Evolutionary conservation across 345 rosid genomes (phyloP).

Genomic region (Microthlaspi erraticum): DNA sequence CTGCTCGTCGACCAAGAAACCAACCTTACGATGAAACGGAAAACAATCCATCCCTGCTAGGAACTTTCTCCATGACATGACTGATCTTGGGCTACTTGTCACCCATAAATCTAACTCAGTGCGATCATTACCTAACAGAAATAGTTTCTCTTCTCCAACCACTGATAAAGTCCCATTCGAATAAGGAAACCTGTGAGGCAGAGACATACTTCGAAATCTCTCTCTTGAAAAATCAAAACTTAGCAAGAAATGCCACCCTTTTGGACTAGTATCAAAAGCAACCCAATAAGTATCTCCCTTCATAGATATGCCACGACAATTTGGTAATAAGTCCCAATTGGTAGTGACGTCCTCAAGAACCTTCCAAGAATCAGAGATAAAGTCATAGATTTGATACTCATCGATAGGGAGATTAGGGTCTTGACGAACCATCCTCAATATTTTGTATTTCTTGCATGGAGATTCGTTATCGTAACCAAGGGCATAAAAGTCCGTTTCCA

Average conservation of each 20-base stretch:
- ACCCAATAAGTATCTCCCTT: not conserved
- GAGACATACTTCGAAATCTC: conserved; percentile 3
- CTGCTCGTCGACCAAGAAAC: not conserved
- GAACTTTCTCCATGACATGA: too few relatives aligned
- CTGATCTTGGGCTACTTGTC: too few relatives aligned
- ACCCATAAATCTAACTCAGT: not conserved
- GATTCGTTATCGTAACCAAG: conserved; percentile 7
- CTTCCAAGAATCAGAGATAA: not conserved
- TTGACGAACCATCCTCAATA: conserved; percentile 7
- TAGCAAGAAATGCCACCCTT: not conserved
- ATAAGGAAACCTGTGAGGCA: not conserved
- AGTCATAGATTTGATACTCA: conserved; percentile 16
- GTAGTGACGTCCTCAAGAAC: not conserved
- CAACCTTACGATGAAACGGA: not conserved
- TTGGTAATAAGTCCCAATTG: not conserved
- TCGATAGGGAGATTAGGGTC: not conserved
- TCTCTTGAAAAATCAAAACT: conserved; percentile 19
- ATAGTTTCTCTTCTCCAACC: too few relatives aligned
- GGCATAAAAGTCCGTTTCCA: not conserved
- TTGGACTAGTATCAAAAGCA: not conserved
- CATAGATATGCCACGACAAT: not conserved
- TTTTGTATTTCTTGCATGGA: not conserved
- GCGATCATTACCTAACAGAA: too few relatives aligned
- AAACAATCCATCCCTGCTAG: too few relatives aligned
- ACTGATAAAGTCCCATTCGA: too few relatives aligned